Evolutionary conservation across 2,329 filamentous ascomycete genomes (phyloP), one percentile per base, ranked within the genome.

Genomic region (Dothistroma septosporum): DNA sequence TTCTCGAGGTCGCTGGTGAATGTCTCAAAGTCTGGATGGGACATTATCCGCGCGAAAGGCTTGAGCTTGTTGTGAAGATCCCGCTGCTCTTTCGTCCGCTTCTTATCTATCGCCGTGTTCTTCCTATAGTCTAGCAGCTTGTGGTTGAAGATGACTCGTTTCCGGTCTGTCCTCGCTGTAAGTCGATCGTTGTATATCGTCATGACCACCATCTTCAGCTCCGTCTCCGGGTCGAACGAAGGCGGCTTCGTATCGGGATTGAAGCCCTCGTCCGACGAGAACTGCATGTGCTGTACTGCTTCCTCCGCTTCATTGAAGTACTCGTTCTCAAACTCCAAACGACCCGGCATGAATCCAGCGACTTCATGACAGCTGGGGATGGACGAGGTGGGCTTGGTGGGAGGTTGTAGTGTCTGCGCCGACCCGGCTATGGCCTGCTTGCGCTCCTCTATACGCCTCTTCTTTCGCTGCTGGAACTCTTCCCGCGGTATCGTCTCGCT

Each of bases 291-390:
- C 74, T 99, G 94, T 1, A 99, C 94, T 0, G 93, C 93, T 77
- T 97, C 95, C 78, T 99, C 94, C 0, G 94, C 94, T 71, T 99
- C 94, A 71, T 99, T 99, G 71, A 93, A 90, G 73, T 96, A 94
- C 71, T 99, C 94, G 0, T 91, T 97, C 80, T 99, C 94, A 66
- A 99, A 99, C 72, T 99, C 94, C 66, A 99, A 77, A 46, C 94
- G 91, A 49, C 94, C 94, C 2, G 94, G 94, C 94, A 99, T 99
- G 75, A 96, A 99, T 2, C 94, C 94, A 76, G 97, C 92, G 41
- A 99, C 94, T 76, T 99, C 94, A 79, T 99, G 94, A 75, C 94
- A 99, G 35, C 92, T 89, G 0, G 94, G 94, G 2, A 97, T 92
- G 79, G 90, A 96, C 9, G 92, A 92, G 0, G 93, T 97, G 0